Base-by-base conservation (phyloP, 345 rosid species). In the Boechera divaricarpa region DNA sequence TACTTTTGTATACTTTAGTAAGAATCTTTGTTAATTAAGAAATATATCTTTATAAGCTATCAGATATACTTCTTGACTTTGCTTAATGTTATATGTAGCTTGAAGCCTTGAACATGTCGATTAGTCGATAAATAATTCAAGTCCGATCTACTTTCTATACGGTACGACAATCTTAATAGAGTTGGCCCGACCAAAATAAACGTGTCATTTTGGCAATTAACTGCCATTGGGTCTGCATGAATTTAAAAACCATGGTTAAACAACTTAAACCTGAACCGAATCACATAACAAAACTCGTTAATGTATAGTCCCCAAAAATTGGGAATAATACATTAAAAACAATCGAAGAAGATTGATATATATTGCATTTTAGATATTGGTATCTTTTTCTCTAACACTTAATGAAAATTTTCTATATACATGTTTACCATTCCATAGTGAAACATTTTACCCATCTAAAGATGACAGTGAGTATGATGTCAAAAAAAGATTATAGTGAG, bases 1-100 rank as follows among this genome's bases (percentile, higher is more conserved):
- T 68, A 59, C 62, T 31, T 49, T 76, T 60, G 74, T 33, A 16
- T 67, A 11, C 60, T 75, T 57, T 26, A 48, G 31, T 74, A 66
- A 44, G 78, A 65, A 44, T 55, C 44, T 73, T 56, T 65, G 21
- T 45, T 35, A 21, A 21, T 21, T 21, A 21, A 21, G 1, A 21
- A 21, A 21, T 21, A 21, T 21, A 21, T 21, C 24, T 21, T 21
- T 21, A 21, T 21, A 55, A 73, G 18, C 45, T 53, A 24, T 63
- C 44, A 28, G 51, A 16, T 3, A 29, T 38, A 48, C 61, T 72
- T 72, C 59, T 49, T 38, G 61, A 38, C 67, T 51, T 28, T n/a
- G 44, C 33, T 12, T 31, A 53, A 41, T 53, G 63, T 36, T 36
- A 7, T 51, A 18, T 16, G 10, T 18, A 18, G 29, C 29, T 28